Percentiles rank a stretch among this genome's conserved stretches.
phyloP scores from a whole-genome alignment of 768 basidiomycete species.

The Rhodocollybia butyracea region DNA sequence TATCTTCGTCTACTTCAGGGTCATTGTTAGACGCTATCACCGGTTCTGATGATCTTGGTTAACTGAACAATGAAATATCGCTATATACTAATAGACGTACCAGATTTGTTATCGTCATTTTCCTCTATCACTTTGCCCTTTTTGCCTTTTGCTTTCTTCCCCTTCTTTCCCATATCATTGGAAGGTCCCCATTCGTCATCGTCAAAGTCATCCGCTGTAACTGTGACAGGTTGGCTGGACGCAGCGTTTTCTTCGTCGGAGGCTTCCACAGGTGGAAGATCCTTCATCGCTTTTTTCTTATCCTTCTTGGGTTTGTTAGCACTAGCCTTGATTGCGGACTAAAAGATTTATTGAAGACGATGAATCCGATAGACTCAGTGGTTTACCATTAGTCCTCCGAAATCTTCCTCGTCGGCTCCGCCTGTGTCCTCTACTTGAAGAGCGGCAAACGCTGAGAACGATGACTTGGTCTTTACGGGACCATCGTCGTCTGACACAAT shows the following conservation, averaged over 20 bases:
- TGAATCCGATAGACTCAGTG: conserved; percentile 1
- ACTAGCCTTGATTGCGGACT: conserved; percentile 66
- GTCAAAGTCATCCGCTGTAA: conserved; percentile 69
- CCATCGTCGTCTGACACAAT: conserved; percentile 38
- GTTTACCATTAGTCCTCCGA: conserved; percentile 72
- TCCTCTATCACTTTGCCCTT: conserved; percentile 25
- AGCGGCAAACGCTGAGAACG: conserved; percentile 52
- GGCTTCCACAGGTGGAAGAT: conserved; percentile 27
- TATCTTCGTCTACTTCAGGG: conserved; percentile 27
- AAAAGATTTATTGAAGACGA: conserved; percentile 10
- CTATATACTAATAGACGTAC: background rate
- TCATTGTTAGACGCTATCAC: conserved; percentile 14
- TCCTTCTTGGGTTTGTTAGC: conserved; percentile 50
- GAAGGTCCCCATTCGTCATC: conserved; percentile 71
- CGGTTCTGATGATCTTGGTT: conserved; percentile 17
- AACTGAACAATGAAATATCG: conserved; percentile 2
- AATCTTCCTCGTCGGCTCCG: conserved; percentile 54
- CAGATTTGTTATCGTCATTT: conserved; percentile 22
- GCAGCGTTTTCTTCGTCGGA: conserved; percentile 19
- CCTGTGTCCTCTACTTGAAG: conserved; percentile 41
- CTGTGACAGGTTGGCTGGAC: conserved; percentile 20
- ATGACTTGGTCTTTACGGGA: conserved; percentile 27
- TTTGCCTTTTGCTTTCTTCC: conserved; percentile 52
- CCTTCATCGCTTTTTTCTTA: conserved; percentile 49
- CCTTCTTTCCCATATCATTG: conserved; percentile 62